phyloP scores from a whole-genome alignment of 345 rosid species.

The Aquilaria yunnanensis region DNA sequence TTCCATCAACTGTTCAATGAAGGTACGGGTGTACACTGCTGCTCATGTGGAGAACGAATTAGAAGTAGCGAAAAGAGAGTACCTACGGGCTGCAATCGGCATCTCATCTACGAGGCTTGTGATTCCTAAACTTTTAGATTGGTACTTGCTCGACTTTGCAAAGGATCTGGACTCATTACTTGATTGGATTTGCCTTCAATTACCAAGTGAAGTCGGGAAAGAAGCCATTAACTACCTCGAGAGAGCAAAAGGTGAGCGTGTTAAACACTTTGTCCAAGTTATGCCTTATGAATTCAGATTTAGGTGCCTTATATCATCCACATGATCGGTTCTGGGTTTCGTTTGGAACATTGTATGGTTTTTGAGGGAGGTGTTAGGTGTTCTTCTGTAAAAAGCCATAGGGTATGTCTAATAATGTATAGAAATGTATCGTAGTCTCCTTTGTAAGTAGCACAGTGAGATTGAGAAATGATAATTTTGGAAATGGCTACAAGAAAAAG shows the following conservation, averaged over 20 bases:
- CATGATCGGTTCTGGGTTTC: conserved; percentile 17
- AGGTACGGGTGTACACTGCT: conserved; percentile 77
- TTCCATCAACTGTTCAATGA: conserved; percentile 11
- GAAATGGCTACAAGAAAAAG: neutral
- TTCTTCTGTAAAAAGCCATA: conserved; percentile 31
- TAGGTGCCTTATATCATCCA: conserved; percentile 53
- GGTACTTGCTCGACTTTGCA: conserved; percentile 85
- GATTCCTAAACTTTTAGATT: conserved; percentile 67
- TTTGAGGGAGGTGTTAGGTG: conserved; percentile 1
- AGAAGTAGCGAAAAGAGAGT: conserved; percentile 69
- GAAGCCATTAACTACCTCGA: conserved; percentile 66
- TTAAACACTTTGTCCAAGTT: conserved; percentile 42
- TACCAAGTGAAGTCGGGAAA: conserved; percentile 65
- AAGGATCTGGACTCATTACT: conserved; percentile 75
- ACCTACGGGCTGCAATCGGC: conserved; percentile 69
- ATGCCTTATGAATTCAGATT: conserved; percentile 69
- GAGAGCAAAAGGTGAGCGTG: conserved; percentile 39
- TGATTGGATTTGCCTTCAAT: conserved; percentile 83
- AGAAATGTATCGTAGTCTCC: conserved; percentile 15
- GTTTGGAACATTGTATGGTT: conserved; percentile 11
- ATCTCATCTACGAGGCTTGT: conserved; percentile 45
- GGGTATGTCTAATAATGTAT: conserved; percentile 10
- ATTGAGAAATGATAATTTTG: neutral
- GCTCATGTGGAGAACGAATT: conserved; percentile 55
- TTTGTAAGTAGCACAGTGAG: conserved; percentile 10